A percentile compares a stretch with the other conserved stretches of the same genome.
phyloP scores from a whole-genome alignment of 768 basidiomycete genomes.

The Hygrophorus pudorinus region DNA sequence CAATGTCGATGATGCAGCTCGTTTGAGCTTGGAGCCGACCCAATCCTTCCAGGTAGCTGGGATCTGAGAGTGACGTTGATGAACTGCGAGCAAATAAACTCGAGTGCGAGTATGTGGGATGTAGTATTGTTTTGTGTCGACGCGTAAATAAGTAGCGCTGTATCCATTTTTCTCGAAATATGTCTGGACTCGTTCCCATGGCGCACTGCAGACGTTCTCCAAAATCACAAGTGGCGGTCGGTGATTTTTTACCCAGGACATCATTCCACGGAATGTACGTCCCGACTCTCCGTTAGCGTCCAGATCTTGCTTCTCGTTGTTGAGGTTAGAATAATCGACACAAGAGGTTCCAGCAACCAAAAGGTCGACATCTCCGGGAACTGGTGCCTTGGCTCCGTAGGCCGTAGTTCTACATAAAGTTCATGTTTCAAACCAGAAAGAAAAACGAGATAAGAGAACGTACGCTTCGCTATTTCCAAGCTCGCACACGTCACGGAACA shows the following conservation, averaged over 20 bases:
- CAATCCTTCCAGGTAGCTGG: conserved; percentile 60
- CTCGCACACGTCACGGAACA: conserved; percentile 93
- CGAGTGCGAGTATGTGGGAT: conserved; percentile 93
- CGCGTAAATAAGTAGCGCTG: conserved; percentile 55
- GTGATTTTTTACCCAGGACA: conserved; percentile 82
- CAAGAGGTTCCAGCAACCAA: conserved; percentile 93
- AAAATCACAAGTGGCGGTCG: conserved; percentile 87
- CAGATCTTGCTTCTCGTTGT: conserved; percentile 85
- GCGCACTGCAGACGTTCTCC: conserved; percentile 89
- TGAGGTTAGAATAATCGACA: conserved; percentile 94
- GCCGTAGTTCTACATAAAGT: conserved; percentile 63
- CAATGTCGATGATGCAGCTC: conserved; percentile 81
- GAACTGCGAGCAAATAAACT: conserved; percentile 76
- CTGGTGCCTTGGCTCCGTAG: conserved; percentile 75
- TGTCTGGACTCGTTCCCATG: conserved; percentile 69
- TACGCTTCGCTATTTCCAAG: conserved; percentile 72
- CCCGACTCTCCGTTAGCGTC: conserved; percentile 89
- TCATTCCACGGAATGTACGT: conserved; percentile 90
- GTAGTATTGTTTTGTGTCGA: conserved; percentile 86
- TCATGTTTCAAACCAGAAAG: background rate
- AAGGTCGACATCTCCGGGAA: conserved; percentile 86
- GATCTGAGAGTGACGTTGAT: conserved; percentile 48
- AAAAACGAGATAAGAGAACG: conserved; percentile 18
- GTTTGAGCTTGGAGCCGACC: conserved; percentile 53
- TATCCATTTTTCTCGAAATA: conserved; percentile 73